Conservation (phyloP, 1,284 basidiomycete species). For the Wolfiporia cocos region DNA sequence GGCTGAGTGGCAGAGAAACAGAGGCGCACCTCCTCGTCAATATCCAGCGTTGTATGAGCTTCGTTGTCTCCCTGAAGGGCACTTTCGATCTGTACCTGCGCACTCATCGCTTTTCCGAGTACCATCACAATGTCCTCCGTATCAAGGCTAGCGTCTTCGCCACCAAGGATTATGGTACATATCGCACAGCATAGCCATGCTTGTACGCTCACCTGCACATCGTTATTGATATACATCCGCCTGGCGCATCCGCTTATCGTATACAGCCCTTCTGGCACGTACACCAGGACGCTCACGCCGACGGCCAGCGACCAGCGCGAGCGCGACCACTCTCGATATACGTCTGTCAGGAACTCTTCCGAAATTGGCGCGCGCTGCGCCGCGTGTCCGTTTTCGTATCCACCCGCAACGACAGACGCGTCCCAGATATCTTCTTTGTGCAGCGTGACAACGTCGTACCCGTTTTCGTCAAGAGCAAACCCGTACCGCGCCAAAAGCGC, state of each 20-base stretch:
- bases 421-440: conserved; percentile 34
- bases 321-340: conserved; percentile 2
- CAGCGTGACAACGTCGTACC: conserved; percentile 51
- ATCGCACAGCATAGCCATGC: conserved; percentile 26
- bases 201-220: conserved; percentile 25
- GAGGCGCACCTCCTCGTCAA: not conserved
- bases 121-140: not conserved
- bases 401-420: too few relatives aligned
- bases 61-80: not conserved
- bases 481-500: conserved; percentile 72
- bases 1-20: not conserved
- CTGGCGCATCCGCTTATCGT: too few relatives aligned
- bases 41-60: not conserved
- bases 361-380: too few relatives aligned
- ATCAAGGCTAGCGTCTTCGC: too few relatives aligned
- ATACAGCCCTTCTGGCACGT: conserved; percentile 5
- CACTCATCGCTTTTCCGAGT: not conserved
- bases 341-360: too few relatives aligned
- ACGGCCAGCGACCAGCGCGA: conserved; percentile 1
- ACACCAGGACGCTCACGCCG: conserved; percentile 11
- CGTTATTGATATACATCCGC: conserved; percentile 27
- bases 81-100: not conserved
- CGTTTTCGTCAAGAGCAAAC: conserved; percentile 61
- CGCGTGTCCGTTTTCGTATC: too few relatives aligned
- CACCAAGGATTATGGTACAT: conserved; percentile 11